Evolutionary conservation across 306 rosid species (phyloP).

Genomic region (Lagenaria siceraria): DNA sequence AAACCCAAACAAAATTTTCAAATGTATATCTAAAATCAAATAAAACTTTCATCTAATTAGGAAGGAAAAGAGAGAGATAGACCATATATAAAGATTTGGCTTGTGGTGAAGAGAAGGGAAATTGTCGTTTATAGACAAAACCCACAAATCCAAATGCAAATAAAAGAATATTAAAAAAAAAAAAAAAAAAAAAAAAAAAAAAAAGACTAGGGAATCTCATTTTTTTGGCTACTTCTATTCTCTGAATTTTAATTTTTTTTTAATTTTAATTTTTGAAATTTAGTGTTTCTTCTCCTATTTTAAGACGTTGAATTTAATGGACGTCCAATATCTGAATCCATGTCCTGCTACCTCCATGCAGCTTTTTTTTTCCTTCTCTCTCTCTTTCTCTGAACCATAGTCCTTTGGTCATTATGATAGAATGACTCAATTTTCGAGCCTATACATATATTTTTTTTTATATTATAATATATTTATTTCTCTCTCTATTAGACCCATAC

Average conservation of each 20-base stretch:
- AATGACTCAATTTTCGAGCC: slow-evolving; percentile 58
- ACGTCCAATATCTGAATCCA: slow-evolving; percentile 11
- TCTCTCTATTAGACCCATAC: background rate
- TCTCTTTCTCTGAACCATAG: background rate
- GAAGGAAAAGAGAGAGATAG: background rate
- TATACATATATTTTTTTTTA: too few species aligned
- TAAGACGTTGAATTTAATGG: slow-evolving; percentile 7
- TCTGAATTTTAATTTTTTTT: too few species aligned
- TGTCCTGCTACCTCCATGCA: slow-evolving; percentile 8
- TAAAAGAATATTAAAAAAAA: background rate
- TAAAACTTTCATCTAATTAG: background rate
- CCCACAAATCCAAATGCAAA: background rate
- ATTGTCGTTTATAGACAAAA: background rate
- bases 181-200: too few species aligned
- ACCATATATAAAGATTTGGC: background rate
- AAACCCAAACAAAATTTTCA: too few species aligned
- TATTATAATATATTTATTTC: background rate
- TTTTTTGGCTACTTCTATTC: background rate
- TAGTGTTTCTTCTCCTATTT: background rate
- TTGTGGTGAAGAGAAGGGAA: background rate
- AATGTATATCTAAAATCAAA: too few species aligned
- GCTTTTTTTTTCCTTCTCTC: background rate
- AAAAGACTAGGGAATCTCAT: background rate
- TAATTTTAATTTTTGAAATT: background rate
- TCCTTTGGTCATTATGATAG: slow-evolving; percentile 37